These are phyloP conservation scores for Diaporthe caulivora DNA, from an alignment of 2,329 filamentous ascomycete genomes.

Conservation along the genomic window DNA sequence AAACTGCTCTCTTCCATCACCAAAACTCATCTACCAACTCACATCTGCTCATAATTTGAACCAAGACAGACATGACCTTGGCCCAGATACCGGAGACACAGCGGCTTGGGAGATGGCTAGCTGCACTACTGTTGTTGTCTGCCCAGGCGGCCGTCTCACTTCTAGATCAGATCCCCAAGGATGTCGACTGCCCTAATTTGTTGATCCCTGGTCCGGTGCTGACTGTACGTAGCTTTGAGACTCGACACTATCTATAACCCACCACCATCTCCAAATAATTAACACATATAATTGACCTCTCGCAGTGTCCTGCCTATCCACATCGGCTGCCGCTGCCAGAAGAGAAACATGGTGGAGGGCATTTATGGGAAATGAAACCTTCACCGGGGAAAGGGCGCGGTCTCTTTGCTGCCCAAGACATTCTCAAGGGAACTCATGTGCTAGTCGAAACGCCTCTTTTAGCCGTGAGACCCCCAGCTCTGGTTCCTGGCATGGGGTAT, in stretches of 20 bases:
- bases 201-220: background rate
- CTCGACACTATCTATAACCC: background rate
- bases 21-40: background rate
- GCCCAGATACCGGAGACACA: background rate
- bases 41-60: background rate
- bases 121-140: background rate
- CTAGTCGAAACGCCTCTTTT: constrained; percentile 53
- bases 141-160: background rate
- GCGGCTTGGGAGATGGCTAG: background rate
- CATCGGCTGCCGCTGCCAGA: background rate
- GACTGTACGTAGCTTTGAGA: background rate
- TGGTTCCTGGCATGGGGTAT: constrained; percentile 49
- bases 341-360: background rate
- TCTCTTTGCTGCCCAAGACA: constrained; percentile 50
- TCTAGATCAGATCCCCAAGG: background rate
- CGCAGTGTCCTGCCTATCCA: background rate
- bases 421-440: constrained; percentile 53
- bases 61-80: background rate
- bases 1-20: background rate
- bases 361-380: constrained; percentile 50
- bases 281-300: background rate
- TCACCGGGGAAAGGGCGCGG: constrained; percentile 55
- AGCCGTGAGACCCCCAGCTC: constrained; percentile 42
- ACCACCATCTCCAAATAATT: background rate
- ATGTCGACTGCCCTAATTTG: background rate